These are phyloP conservation scores for Penicillium hordei DNA, from an alignment of 2,329 filamentous ascomycete genomes.

Conservation along the genomic window DNA sequence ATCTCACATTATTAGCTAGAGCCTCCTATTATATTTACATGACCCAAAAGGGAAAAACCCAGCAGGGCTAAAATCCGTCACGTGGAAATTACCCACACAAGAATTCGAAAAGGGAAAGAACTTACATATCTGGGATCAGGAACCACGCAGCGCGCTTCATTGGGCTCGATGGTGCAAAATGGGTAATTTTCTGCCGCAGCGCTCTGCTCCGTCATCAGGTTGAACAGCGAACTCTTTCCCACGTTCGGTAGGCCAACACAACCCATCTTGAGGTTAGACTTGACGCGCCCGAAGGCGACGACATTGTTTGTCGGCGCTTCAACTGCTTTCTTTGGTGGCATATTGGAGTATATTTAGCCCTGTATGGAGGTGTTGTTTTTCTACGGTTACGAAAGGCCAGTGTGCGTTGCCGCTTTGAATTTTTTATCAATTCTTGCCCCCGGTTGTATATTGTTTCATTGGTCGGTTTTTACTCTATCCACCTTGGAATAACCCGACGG, in stretches of 20 bases:
- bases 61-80: not conserved
- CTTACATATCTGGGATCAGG: conserved; percentile 7
- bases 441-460: not conserved
- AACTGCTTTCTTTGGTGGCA: not conserved
- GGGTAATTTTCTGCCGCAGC: conserved; percentile 7
- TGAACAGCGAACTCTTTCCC: conserved; percentile 7
- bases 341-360: not conserved
- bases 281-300: conserved; percentile 8
- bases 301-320: conserved; percentile 7
- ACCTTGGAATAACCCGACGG: not conserved
- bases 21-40: not conserved
- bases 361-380: not conserved
- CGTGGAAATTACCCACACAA: not conserved
- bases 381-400: not conserved
- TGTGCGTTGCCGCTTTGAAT: not conserved
- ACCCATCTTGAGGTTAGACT: conserved; percentile 8
- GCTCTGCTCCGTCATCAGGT: conserved; percentile 8
- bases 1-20: not conserved
- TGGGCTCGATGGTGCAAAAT: conserved; percentile 9
- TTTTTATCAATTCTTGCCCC: not conserved
- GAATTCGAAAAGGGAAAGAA: not conserved
- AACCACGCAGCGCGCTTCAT: conserved; percentile 7
- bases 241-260: conserved; percentile 6
- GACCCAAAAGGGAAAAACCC: not conserved
- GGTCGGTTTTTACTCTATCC: not conserved